Evolutionary conservation across 345 rosid genomes (phyloP), one percentile per base, ranked within the genome.

Genomic region (Syzygium aromaticum): DNA sequence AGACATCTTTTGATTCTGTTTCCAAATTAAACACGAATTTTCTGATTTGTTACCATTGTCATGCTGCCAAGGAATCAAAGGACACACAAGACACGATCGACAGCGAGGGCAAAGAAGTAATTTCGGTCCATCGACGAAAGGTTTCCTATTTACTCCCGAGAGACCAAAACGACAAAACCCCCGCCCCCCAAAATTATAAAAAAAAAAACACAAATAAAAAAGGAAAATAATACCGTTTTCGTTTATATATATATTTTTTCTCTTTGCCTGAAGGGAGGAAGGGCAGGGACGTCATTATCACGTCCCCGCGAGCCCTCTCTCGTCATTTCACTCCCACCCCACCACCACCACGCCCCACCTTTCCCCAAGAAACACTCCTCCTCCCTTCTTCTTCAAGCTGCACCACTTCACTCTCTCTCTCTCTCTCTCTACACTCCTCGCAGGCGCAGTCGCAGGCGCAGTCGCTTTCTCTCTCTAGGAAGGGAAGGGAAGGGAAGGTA

Each of bases 271-370:
- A 51, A 53, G 14, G 23, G 56, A 11, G 30, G 59, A 40, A 80
- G 57, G 57, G 15, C 46, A 73, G 86, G 19, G 25, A 4, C 90
- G 94, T 91, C 86, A 91, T 92, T 88, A 63, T 19, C 1, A 2
- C 6, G 3, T 43, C 28, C 43, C 22, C 8, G 21, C n/a, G 16
- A 25, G 46, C 86, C 86, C 89, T 25, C 86, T 86, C 73, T 43
- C 28, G 94, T 92, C 86, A 92, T 92, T 93, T 88, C 89, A 21
- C 25, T 10, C 0, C 43, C 43, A 40, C 43, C 40, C 43, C 46
- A 43, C 46, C 7, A 43, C 46, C 40, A 64, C 84, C 87, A 84
- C n/a, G n/a, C n/a, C 57, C 84, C 87, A 64, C 78, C 83, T 52
- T 85, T 19, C 56, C 67, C 51, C 86, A 59, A 86, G 85, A 61